Conservation (phyloP, 345 rosid species). For the Rhodomyrtus tomentosa region DNA sequence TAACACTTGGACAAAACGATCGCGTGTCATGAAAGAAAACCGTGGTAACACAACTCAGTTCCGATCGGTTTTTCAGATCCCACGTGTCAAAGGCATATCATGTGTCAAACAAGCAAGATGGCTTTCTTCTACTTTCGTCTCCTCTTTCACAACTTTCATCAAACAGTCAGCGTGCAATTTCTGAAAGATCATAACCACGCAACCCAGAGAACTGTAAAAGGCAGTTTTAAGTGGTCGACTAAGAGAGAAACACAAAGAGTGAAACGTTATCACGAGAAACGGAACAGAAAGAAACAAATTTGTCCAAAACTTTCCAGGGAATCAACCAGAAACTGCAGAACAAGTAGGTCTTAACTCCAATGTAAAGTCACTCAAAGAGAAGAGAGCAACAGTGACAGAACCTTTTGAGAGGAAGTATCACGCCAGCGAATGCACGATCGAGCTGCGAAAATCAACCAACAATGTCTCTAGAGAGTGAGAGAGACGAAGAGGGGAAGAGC, state of each 20-base stretch:
- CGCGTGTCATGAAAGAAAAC: not conserved
- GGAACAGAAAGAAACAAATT: not conserved
- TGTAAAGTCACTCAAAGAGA: not conserved
- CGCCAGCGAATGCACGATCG: not conserved
- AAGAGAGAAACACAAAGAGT: not conserved
- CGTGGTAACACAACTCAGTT: not conserved
- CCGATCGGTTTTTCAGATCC: not conserved
- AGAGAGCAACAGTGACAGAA: not conserved
- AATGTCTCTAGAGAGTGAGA: not conserved
- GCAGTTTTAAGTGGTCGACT: not conserved
- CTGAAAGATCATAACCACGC: not conserved
- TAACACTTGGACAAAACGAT: not conserved
- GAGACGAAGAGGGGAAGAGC: not conserved
- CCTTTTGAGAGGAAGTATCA: not conserved
- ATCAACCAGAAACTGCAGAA: not conserved
- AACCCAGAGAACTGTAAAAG: not conserved
- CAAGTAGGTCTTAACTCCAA: not conserved
- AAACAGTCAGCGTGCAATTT: not conserved
- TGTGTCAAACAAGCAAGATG: not conserved
- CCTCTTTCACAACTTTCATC: not conserved
- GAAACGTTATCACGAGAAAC: not conserved
- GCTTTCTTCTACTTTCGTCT: not conserved
- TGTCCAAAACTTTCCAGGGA: not conserved
- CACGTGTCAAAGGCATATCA: not conserved
- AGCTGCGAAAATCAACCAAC: not conserved